Base-by-base conservation (phyloP, 2,329 filamentous ascomycete species). In the Didymosphaeria variabile region DNA sequence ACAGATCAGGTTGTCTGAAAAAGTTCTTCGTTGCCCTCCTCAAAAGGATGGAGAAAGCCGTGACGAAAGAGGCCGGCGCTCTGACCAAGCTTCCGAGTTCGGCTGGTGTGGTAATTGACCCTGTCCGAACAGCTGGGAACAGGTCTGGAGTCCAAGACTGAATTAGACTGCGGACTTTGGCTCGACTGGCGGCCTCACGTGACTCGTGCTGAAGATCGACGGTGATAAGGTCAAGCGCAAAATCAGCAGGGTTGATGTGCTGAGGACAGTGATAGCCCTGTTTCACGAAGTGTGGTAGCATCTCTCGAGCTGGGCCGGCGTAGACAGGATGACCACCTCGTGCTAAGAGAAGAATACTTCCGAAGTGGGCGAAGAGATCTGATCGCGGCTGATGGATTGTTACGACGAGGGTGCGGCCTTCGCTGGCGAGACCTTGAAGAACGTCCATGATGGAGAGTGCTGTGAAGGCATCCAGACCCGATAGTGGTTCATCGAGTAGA, bases 341-440 rank as follows among this genome's bases (percentile, higher is more conserved):
- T 0, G 91, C 89, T 1, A 93, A 82, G 0, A 93, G 84, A 1
- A 93, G 78, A 0, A 93, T 83, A 58, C 89, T 91, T 0, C 90
- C 90, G 70, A 93, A 93, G 62, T 88, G 86, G 21, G 81, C 81
- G 70, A 93, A 93, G 0, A 93, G 77, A 63, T 93, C 89, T 0
- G 90, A 92, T 2, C 91, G 86, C 1, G 90, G 88, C 73, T 93
- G 91, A 60, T 93, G 91, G 38, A 93, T 92, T 0, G 90, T 93
- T n/a, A 92, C 81, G 46, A 93, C 87, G 1, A 93, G 76, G 0
- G 91, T 93, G 6, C 90, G 86, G 1, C 91, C 91, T 77, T 93
- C 91, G 23, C 87, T 85, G 0, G 91, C 90, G 2, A 94, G 81
- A 1, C 88, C 88, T 26, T 86, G 84, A 0, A 93, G 83, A 2